Evolutionary conservation across 805 yeast genomes (phyloP), one percentile per base, ranked within the genome.

Genomic region (Wickerhamomyces alni): DNA sequence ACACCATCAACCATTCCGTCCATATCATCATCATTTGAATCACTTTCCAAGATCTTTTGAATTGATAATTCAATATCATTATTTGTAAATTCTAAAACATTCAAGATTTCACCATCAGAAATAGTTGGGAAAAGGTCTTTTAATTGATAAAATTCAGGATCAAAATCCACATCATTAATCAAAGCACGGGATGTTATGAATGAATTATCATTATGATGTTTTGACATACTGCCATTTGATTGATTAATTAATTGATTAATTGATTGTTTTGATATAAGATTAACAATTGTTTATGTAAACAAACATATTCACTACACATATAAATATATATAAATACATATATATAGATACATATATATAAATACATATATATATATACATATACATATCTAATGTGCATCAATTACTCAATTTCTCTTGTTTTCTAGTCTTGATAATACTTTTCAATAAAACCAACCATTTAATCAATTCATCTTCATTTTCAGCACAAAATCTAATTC

Each of bases 381-480:
- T n/a, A n/a, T n/a, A n/a, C n/a, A n/a, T n/a, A n/a, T n/a, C n/a
- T n/a, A n/a, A n/a, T n/a, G n/a, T n/a, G n/a, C n/a, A n/a, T n/a
- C n/a, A n/a, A n/a, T n/a, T n/a, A n/a, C n/a, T n/a, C n/a, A 21
- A 9, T 21, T 35, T 41, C 30, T 48, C 54, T 19, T 33, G 35
- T 32, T 46, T 50, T 38, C 54, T 42, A 21, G 54, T 56, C 44
- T 45, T 49, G 17, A 46, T 54, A 28, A 45, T 55, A n/a, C 52
- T 57, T 41, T 70, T 73, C 38, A 74, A 47, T 5, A 72, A 60
- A 2, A 70, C 73, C 17, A 75, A 54, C 79, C 79, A 74, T 41
- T 60, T 59, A 2, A 69, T 60, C 48, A 74, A 53, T 18, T 71
- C 76, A 12, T 66, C 71, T 46, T 72, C 79, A 16, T 56, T 51